Conservation (phyloP, 1,284 basidiomycete species). For the Ceratorhiza oryzae-sativae region DNA sequence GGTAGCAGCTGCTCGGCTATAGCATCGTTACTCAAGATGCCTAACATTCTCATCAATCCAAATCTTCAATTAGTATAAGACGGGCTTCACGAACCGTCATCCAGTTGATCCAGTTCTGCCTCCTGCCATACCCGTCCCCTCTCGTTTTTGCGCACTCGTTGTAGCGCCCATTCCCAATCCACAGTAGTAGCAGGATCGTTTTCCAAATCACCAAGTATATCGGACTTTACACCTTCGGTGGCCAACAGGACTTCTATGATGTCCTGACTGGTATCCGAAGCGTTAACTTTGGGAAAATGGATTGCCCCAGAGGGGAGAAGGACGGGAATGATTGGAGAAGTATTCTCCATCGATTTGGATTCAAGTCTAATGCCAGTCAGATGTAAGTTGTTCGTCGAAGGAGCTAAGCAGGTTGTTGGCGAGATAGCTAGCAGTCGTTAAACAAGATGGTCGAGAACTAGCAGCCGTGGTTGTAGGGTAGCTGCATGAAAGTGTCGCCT, state of each 20-base stretch:
- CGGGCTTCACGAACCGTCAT: conserved; percentile 61
- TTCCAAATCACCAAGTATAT: conserved; percentile 55
- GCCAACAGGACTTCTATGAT: conserved; percentile 61
- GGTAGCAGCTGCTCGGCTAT: conserved; percentile 63
- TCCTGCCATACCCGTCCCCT: conserved; percentile 73
- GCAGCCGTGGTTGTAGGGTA: neutral
- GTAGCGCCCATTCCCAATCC: conserved; percentile 70
- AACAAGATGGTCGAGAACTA: neutral
- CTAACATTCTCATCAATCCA: conserved; percentile 51
- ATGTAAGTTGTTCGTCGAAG: neutral
- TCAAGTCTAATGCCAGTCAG: too few relatives aligned
- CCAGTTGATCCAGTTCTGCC: conserved; percentile 66
- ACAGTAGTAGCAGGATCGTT: conserved; percentile 54
- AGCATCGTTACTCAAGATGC: conserved; percentile 58
- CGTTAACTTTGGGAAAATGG: conserved; percentile 65
- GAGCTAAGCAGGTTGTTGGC: neutral
- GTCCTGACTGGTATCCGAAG: conserved; percentile 63
- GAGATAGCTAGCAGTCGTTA: conserved; percentile 1
- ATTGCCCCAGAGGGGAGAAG: conserved; percentile 64
- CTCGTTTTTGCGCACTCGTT: conserved; percentile 64
- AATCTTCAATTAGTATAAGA: neutral
- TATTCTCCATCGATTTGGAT: neutral
- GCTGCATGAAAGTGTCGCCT: neutral
- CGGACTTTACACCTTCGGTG: conserved; percentile 59
- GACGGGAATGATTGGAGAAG: conserved; percentile 65